phyloP scores from a whole-genome alignment of 352 stramenopile species.

The Phytophthora melonis region DNA sequence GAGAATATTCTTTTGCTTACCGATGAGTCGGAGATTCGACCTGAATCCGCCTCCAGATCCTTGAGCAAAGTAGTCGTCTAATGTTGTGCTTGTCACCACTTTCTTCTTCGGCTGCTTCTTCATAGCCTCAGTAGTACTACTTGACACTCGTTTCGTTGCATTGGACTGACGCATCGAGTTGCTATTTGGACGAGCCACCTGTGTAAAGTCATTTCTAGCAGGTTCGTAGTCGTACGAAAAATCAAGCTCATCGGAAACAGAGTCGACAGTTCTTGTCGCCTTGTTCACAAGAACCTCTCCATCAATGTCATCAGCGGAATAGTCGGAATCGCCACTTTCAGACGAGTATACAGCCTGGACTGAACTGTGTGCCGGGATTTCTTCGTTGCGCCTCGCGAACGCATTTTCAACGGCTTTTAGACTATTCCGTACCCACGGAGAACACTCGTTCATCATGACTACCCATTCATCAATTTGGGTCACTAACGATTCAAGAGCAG shows the following conservation, averaged over 20 bases:
- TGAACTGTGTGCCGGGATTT: slow-evolving; percentile 17
- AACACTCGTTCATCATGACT: slow-evolving; percentile 53
- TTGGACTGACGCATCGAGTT: slow-evolving; percentile 2
- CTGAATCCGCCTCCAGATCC: slow-evolving; percentile 15
- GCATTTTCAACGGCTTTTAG: slow-evolving; percentile 38
- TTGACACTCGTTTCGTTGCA: background rate
- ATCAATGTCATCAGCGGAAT: slow-evolving; percentile 19
- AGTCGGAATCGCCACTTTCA: slow-evolving; percentile 30
- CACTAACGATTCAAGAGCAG: slow-evolving; percentile 40
- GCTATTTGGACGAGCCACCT: slow-evolving; percentile 1
- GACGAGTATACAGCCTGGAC: slow-evolving; percentile 28
- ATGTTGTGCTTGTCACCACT: slow-evolving; percentile 29
- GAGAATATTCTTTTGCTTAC: slow-evolving; percentile 41
- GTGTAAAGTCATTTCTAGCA: background rate
- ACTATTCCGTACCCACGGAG: slow-evolving; percentile 63
- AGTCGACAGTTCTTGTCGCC: background rate
- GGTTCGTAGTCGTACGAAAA: slow-evolving; percentile 33
- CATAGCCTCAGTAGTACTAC: background rate
- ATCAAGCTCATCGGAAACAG: slow-evolving; percentile 16
- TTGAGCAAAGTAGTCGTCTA: slow-evolving; percentile 48
- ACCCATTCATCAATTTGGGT: slow-evolving; percentile 57
- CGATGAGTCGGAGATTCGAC: slow-evolving; percentile 52
- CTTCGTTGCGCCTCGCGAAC: slow-evolving; percentile 40
- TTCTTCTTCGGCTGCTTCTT: slow-evolving; percentile 16
- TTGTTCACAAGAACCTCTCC: background rate